Percentiles rank a stretch among this genome's conserved stretches.
phyloP scores from a whole-genome alignment of 2,329 filamentous ascomycete genomes.

The Fusarium pseudonygamai region DNA sequence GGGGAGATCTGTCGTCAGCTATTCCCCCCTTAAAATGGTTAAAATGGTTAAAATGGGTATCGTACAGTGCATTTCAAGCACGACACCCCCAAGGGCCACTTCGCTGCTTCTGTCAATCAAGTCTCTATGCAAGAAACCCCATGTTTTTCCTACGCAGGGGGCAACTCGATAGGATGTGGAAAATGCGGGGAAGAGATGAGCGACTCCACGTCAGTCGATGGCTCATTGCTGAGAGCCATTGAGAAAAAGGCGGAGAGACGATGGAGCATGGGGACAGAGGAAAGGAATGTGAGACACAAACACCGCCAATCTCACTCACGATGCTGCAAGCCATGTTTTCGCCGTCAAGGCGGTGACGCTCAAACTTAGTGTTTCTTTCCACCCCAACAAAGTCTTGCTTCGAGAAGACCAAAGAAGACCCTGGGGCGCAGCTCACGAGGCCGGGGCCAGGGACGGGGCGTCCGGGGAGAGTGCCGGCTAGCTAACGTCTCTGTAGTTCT shows the following conservation, averaged over 20 bases:
- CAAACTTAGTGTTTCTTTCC: constrained; percentile 10
- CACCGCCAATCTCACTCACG: constrained; percentile 18
- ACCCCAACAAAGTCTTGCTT: constrained; percentile 24
- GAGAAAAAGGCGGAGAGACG: constrained; percentile 9
- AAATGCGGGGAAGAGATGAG: constrained; percentile 30
- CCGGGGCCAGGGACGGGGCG: constrained; percentile 17
- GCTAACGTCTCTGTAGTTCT: background rate
- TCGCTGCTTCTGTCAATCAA: constrained; percentile 25
- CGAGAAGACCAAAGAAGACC: constrained; percentile 2
- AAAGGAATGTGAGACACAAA: constrained; percentile 14
- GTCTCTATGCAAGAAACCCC: constrained; percentile 16
- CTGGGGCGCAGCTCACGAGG: constrained; percentile 31
- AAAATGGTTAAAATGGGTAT: background rate
- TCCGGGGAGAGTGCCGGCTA: constrained; percentile 28
- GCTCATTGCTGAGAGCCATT: constrained; percentile 10
- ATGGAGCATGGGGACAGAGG: background rate
- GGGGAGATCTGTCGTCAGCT: constrained; percentile 15
- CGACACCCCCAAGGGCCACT: background rate
- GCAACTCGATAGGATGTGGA: constrained; percentile 17
- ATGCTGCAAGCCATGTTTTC: constrained; percentile 17
- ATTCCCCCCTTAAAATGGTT: background rate
- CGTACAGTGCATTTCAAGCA: constrained; percentile 14
- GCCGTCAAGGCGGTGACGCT: constrained; percentile 27
- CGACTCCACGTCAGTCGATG: constrained; percentile 23
- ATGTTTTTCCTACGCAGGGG: constrained; percentile 33